Conservation (phyloP, 75 land plant genomes). For the Pinus tabuliformis region DNA sequence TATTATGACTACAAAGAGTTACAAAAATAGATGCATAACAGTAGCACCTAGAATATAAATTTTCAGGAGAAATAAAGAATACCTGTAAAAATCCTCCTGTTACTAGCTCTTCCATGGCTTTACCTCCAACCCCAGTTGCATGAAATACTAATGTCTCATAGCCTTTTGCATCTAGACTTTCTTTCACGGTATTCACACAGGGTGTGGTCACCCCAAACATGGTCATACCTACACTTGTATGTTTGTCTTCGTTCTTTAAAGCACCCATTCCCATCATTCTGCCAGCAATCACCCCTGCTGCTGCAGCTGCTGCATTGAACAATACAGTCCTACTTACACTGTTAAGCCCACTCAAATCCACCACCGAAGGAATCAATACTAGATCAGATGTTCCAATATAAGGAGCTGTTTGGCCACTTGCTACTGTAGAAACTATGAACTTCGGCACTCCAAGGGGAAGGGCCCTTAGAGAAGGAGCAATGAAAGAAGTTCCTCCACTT, state of each 20-base stretch:
- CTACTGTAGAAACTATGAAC: conserved; percentile 87
- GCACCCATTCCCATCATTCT: conserved; percentile 6
- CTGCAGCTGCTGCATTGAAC: conserved; percentile 86
- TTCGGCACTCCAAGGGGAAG: conserved; percentile 92
- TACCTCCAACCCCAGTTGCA: conserved; percentile 97
- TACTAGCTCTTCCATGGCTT: conserved; percentile 90
- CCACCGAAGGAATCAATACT: conserved; percentile 84
- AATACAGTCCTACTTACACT: conserved; percentile 68
- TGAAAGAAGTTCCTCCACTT: conserved; percentile 88
- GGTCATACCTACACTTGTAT: conserved; percentile 72
- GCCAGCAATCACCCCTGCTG: conserved; percentile 81
- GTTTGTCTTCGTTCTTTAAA: conserved; percentile 7
- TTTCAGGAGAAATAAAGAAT: neutral
- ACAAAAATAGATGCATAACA: neutral
- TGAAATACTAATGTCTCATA: conserved; percentile 93
- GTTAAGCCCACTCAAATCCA: conserved; percentile 88
- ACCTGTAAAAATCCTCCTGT: conserved; percentile 82
- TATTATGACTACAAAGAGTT: neutral
- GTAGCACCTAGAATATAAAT: too few relatives aligned
- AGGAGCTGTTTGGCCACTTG: conserved; percentile 87
- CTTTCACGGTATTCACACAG: conserved; percentile 78
- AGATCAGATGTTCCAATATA: conserved; percentile 87
- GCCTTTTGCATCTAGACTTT: conserved; percentile 67
- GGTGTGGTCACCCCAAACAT: conserved; percentile 99
- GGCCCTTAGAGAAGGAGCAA: conserved; percentile 75